These are phyloP conservation scores for Taxillus chinensis DNA, from an alignment of 164 flowering plant genomes.

Conservation along the genomic window DNA sequence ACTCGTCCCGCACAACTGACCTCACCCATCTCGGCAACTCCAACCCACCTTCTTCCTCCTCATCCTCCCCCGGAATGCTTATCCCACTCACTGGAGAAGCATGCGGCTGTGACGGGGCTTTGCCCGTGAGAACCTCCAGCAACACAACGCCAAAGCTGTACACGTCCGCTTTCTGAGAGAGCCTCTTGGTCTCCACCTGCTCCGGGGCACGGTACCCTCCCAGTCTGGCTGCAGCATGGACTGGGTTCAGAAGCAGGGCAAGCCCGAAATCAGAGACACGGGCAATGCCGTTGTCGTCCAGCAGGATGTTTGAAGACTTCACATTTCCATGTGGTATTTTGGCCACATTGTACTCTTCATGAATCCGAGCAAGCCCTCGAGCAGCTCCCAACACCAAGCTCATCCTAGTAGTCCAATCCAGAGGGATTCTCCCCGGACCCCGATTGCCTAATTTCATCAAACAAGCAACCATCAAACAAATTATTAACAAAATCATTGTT, in stretches of 20 bases:
- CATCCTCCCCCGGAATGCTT: not conserved
- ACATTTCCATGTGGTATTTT: conserved; percentile 89
- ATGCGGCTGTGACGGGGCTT: conserved; percentile 48
- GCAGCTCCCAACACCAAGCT: conserved; percentile 85
- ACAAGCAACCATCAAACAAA: not conserved
- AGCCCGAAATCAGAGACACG: conserved; percentile 88
- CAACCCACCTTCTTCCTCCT: conserved; percentile 24
- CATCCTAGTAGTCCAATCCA: conserved; percentile 95
- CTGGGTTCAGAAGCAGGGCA: conserved; percentile 66
- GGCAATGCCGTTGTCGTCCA: conserved; percentile 82
- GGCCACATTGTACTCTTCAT: conserved; percentile 49
- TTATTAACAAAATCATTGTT: too few relatives aligned
- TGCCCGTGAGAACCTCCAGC: conserved; percentile 80
- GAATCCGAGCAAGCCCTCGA: conserved; percentile 69
- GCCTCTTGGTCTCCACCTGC: conserved; percentile 51
- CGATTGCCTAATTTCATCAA: conserved; percentile 43
- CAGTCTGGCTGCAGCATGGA: conserved; percentile 64
- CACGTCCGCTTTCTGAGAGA: conserved; percentile 82
- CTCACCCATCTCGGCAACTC: conserved; percentile 88
- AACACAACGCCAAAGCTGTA: conserved; percentile 80
- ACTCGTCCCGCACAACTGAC: conserved; percentile 89
- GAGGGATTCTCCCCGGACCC: conserved; percentile 86
- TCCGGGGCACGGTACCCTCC: conserved; percentile 96
- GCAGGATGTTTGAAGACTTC: conserved; percentile 76
- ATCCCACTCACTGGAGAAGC: conserved; percentile 29